Conservation (phyloP, 495 filamentous ascomycete species). For the Gamarada debralockiae region DNA sequence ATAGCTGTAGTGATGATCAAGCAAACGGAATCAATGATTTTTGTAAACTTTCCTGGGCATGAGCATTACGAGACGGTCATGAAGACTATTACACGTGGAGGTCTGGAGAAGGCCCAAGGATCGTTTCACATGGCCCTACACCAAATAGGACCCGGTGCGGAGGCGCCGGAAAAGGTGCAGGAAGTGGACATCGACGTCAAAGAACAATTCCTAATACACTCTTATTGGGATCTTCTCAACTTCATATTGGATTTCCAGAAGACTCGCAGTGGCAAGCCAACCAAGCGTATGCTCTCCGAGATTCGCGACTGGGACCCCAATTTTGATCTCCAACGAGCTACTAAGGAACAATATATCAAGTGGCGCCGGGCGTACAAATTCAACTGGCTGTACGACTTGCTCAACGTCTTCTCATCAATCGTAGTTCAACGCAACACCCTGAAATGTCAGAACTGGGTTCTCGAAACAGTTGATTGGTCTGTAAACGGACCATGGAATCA, state of each 20-base stretch:
- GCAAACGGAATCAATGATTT: slow-evolving; percentile 30
- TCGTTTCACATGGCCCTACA: slow-evolving; percentile 22
- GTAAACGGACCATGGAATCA: slow-evolving; percentile 22
- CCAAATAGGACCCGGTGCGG: slow-evolving; percentile 9
- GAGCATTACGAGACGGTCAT: slow-evolving; percentile 36
- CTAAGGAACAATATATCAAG: slow-evolving; percentile 31
- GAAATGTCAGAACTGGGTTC: slow-evolving; percentile 27
- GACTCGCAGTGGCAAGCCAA: slow-evolving; percentile 40
- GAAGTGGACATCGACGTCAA: slow-evolving; percentile 28
- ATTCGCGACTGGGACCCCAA: slow-evolving; percentile 40
- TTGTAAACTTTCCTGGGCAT: slow-evolving; percentile 38
- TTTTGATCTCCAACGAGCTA: slow-evolving; percentile 35
- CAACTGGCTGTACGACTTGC: slow-evolving; percentile 48
- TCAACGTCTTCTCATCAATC: slow-evolving; percentile 37
- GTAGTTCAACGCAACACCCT: slow-evolving; percentile 36
- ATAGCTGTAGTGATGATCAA: slow-evolving; percentile 37
- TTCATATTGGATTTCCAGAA: slow-evolving; percentile 44
- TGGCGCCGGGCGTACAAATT: slow-evolving; percentile 46
- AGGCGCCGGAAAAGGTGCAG: slow-evolving; percentile 9
- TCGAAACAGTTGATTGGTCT: slow-evolving; percentile 35
- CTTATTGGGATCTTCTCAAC: slow-evolving; percentile 40
- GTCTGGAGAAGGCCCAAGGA: slow-evolving; percentile 31
- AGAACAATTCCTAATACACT: slow-evolving; percentile 37
- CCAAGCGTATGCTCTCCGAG: slow-evolving; percentile 34
- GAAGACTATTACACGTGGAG: slow-evolving; percentile 32